Evolutionary conservation across 495 filamentous ascomycete species (phyloP), one percentile per base, ranked within the genome.

Genomic region (Penicillium angulare): DNA sequence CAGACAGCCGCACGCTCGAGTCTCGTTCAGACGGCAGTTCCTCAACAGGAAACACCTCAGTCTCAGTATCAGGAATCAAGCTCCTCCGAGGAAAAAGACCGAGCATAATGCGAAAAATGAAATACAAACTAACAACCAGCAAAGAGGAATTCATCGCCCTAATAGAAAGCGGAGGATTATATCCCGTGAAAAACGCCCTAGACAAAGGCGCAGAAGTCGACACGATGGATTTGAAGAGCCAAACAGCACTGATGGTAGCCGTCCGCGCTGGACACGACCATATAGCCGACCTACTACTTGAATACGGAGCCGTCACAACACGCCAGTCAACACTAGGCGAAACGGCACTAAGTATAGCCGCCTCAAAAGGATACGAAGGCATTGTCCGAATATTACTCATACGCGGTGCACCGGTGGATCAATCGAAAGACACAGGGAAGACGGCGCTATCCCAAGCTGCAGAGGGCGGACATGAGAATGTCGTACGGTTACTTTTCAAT

Each of bases 401-500:
- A 8, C 47, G 57, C 2, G 64, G 63, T 7, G 67, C 72, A 0
- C 46, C 61, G 3, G 21, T 61, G 13, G 20, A 62, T 24, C 27
- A 15, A 2, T 41, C 29, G 0, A 33, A 40, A 10, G 38, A 40
- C 9, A 0, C 8, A 1, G 55, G 41, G 3, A 59, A 56, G n/a
- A 52, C 49, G 3, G 49, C 52, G 3, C 52, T 62, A 0, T 47
- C 46, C 2, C 49, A 71, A 26, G 73, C 72, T 1, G 71, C 74
- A 4, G 56, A 59, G 7, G 60, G 50, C 13, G 65, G 72, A 4
- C 57, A 70, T 36, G 59, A 64, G 21, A 60, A 44, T 4, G 56
- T 75, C 26, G 66, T 73, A 15, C 55, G 60, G 15, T 22, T 76
- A 38, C 48, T 79, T 8, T 59, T 79, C 34, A 69, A 73, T 3